phyloP scores from a whole-genome alignment of 2,329 filamentous ascomycete genomes.

The Metarhizium anisopliae region DNA sequence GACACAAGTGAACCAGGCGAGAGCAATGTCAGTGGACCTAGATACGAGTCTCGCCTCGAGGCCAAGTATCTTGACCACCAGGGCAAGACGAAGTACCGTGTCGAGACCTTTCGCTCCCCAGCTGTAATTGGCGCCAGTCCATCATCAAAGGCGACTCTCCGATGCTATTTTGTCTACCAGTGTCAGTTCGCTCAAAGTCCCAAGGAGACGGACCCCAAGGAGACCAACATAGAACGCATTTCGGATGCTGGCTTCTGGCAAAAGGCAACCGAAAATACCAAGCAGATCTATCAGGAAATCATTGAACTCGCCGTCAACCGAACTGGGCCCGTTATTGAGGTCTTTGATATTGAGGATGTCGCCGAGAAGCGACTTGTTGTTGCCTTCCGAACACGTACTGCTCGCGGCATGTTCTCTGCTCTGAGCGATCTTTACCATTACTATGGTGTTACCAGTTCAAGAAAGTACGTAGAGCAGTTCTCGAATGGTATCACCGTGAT shows the following conservation, averaged over 20 bases:
- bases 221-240: constrained; percentile 85
- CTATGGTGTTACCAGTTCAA: constrained; percentile 90
- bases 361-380: constrained; percentile 91
- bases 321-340: constrained; percentile 92
- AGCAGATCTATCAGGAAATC: constrained; percentile 89
- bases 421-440: constrained; percentile 96
- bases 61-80: constrained; percentile 87
- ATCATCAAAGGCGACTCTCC: constrained; percentile 69
- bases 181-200: constrained; percentile 75
- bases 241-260: constrained; percentile 90
- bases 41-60: constrained; percentile 89
- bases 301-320: constrained; percentile 76
- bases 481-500: constrained; percentile 97
- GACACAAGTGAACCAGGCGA: constrained; percentile 90
- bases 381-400: constrained; percentile 88
- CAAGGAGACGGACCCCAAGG: constrained; percentile 61
- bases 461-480: constrained; percentile 98
- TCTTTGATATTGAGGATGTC: constrained; percentile 88
- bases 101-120: constrained; percentile 93
- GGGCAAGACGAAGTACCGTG: constrained; percentile 69
- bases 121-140: constrained; percentile 62
- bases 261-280: constrained; percentile 93
- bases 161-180: constrained; percentile 98
- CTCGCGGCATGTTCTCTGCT: constrained; percentile 87
- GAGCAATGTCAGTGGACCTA: constrained; percentile 67